Base-by-base conservation (phyloP, 805 yeast genomes). In the Deakozyma indianensis region DNA sequence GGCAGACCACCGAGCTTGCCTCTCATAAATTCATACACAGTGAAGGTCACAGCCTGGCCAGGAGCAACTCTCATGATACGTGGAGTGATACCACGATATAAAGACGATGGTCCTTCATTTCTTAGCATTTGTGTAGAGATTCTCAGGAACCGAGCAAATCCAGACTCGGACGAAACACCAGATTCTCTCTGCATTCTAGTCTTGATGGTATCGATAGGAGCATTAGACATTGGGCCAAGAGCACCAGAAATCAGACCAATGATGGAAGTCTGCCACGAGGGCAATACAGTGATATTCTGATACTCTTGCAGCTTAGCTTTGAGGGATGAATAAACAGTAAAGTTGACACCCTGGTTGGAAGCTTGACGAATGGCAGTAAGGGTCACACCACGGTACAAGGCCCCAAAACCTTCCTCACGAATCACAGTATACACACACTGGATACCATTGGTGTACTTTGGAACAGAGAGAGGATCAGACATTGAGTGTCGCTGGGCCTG, bases 21-120 rank as follows among this genome's bases (percentile, higher is more conserved):
- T 32, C 38, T 32, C 38, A 32, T 32, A 32, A 32, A 81, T 68
- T 90, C 98, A 65, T 90, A 90, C 41, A 92, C 95, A 4, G 97
- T 92, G 69, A 90, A 90, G 16, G 96, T 92, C 47, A 90, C 97
- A 46, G 97, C 96, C 68, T 90, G 98, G 50, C 98, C 98, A 22
- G 98, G 96, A 11, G 98, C 98, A 44, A 90, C 98, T 69, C 98
- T 82, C 94, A 90, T 88, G 55, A 90, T 90, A 70, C 98, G 81
- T 56, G 98, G 98, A 22, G 96, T 87, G 61, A 90, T 90, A 68
- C 98, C 98, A 62, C 90, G 85, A 71, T 90, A 90, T 62, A 90
- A 74, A 38, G 95, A 94, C 45, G 74, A 71, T 53, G 78, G 68
- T 54, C 98, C 98, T 67, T 87, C 95, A 69, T 86, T 94, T 61